phyloP scores from a whole-genome alignment of 192 early-diverging fungal species.

The Pilaira anomala region DNA sequence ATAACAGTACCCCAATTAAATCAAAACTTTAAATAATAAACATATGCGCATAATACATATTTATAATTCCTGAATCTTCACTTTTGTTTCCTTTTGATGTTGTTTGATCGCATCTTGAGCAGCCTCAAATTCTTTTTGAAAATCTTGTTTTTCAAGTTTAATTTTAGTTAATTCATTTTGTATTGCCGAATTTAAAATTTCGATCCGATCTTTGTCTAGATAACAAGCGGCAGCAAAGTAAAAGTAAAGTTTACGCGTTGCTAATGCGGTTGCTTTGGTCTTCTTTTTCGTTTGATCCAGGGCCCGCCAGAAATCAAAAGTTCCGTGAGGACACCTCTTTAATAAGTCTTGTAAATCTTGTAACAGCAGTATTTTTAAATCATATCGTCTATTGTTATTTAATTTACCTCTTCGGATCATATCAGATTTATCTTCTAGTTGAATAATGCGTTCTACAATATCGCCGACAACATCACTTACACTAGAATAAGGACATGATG shows the following conservation, averaged over 20 bases:
- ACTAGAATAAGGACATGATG: neutral
- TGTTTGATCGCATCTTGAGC: constrained; percentile 10
- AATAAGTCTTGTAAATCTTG: neutral
- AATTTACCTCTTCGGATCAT: neutral
- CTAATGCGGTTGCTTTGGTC: neutral
- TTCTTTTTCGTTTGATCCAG: neutral
- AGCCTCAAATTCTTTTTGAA: constrained; percentile 5
- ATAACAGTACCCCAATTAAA: neutral
- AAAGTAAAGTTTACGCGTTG: constrained; percentile 14
- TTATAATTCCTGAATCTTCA: constrained; percentile 10
- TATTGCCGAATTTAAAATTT: neutral
- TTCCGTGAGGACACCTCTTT: neutral
- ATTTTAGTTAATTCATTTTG: neutral
- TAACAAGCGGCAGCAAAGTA: constrained; percentile 6
- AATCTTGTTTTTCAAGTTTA: neutral
- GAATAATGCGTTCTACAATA: neutral
- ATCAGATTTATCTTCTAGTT: neutral
- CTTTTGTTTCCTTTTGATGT: neutral
- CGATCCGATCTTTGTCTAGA: neutral
- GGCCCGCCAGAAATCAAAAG: constrained; percentile 6
- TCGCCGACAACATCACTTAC: neutral
- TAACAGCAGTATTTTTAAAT: neutral
- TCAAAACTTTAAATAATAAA: constrained; percentile 20
- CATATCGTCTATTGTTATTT: neutral
- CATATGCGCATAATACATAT: too few relatives aligned